These are phyloP conservation scores for Aureobasidium namibiae DNA, from an alignment of 2,329 filamentous ascomycete genomes.

Conservation along the genomic window DNA sequence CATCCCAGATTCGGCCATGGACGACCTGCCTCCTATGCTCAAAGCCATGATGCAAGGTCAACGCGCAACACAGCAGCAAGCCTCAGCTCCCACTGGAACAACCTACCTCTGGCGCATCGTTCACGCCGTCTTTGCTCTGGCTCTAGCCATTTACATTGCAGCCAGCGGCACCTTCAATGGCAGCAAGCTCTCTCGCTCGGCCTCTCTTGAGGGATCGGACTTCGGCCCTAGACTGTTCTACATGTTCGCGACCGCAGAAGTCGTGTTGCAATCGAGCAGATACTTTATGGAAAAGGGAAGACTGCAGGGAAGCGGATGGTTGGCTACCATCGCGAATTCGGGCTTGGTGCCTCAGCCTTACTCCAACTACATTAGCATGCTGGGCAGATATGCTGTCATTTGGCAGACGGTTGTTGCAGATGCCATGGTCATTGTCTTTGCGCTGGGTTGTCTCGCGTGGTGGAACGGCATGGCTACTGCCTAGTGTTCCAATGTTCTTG, in stretches of 20 bases:
- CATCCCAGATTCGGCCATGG: constrained; percentile 31
- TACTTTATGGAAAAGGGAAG: constrained; percentile 60
- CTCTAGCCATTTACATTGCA: constrained; percentile 62
- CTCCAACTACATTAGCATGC: constrained; percentile 53
- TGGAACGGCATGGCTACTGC: constrained; percentile 31
- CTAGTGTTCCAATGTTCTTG: neutral
- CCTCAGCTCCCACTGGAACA: constrained; percentile 29
- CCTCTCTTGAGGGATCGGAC: constrained; percentile 27
- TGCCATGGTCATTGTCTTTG: constrained; percentile 68
- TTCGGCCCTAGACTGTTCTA: constrained; percentile 58
- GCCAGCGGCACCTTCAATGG: constrained; percentile 62
- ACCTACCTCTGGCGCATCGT: constrained; percentile 61
- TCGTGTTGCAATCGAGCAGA: constrained; percentile 61
- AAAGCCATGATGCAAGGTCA: constrained; percentile 37
- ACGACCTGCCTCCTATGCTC: constrained; percentile 37
- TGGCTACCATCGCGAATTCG: constrained; percentile 52
- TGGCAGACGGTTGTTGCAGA: constrained; percentile 64
- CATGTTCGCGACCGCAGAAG: constrained; percentile 71
- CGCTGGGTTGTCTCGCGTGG: constrained; percentile 53
- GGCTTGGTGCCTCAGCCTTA: constrained; percentile 57
- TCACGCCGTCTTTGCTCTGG: constrained; percentile 63
- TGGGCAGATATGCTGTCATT: constrained; percentile 60
- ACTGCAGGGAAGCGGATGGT: constrained; percentile 50
- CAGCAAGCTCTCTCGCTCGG: constrained; percentile 48
- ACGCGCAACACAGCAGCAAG: constrained; percentile 29